phyloP scores from a whole-genome alignment of 192 early-diverging fungal species.

The Dissophora ornata region DNA sequence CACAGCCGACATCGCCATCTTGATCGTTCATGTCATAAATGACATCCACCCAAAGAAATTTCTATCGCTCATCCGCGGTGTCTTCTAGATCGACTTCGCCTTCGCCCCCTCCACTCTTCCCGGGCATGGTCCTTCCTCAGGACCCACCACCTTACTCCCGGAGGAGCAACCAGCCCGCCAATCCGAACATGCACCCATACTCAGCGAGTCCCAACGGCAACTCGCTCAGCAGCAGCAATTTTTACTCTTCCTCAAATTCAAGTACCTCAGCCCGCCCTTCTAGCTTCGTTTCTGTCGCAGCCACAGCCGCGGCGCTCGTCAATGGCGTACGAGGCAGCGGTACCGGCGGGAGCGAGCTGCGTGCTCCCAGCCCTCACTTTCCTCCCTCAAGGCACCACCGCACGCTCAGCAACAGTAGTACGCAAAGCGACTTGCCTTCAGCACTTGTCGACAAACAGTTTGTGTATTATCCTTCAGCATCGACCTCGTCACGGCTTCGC shows the following conservation, averaged over 20 bases:
- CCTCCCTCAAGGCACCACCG: conserved; percentile 28
- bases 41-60: conserved; percentile 44
- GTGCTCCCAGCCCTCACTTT: neutral
- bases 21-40: conserved; percentile 51
- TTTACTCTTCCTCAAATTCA: conserved; percentile 37
- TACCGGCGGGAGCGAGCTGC: neutral
- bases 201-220: conserved; percentile 26
- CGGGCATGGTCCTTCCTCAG: conserved; percentile 51
- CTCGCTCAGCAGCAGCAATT: conserved; percentile 49
- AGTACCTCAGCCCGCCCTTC: conserved; percentile 38
- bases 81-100: conserved; percentile 54
- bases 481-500: conserved; percentile 34
- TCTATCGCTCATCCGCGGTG: conserved; percentile 56
- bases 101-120: conserved; percentile 50
- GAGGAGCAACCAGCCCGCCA: conserved; percentile 33
- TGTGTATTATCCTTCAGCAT: conserved; percentile 33
- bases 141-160: conserved; percentile 52
- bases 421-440: conserved; percentile 42
- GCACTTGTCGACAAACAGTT: conserved; percentile 52
- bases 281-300: conserved; percentile 35
- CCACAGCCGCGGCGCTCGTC: conserved; percentile 28
- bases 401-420: conserved; percentile 41
- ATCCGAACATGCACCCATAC: conserved; percentile 7
- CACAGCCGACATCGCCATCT: neutral
- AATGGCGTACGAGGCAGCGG: conserved; percentile 22